Percentiles rank a stretch among this genome's conserved stretches.
Evolutionary conservation across 352 stramenopile species (phyloP).

Genomic region (Phytophthora aleatoria): DNA sequence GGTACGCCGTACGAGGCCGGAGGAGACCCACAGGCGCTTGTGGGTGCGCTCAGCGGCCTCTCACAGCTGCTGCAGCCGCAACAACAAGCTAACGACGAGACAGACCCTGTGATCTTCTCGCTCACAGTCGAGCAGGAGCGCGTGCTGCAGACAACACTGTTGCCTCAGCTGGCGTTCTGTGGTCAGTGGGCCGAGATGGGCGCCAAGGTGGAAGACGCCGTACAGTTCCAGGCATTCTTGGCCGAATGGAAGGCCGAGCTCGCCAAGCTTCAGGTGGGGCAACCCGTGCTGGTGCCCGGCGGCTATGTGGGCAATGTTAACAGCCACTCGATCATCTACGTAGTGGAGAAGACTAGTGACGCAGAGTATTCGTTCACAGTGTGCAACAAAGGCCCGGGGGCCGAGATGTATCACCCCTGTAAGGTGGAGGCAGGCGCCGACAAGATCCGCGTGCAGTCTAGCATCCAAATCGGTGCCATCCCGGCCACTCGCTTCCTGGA

Average conservation of each 20-base stretch:
- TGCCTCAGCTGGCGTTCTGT: constrained; percentile 63
- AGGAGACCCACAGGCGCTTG: constrained; percentile 68
- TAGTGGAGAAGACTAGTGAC: constrained; percentile 75
- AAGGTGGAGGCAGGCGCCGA: constrained; percentile 21
- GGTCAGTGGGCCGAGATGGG: constrained; percentile 61
- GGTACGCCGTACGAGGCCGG: constrained; percentile 78
- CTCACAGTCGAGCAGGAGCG: constrained; percentile 54
- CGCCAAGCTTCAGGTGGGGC: constrained; percentile 36
- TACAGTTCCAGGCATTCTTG: constrained; percentile 70
- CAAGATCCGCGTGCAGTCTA: constrained; percentile 85
- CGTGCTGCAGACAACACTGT: constrained; percentile 51
- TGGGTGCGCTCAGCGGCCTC: constrained; percentile 51
- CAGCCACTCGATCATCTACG: constrained; percentile 84
- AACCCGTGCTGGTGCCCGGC: constrained; percentile 70
- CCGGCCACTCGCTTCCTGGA: constrained; percentile 70
- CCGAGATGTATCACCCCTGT: constrained; percentile 83
- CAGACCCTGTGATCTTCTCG: constrained; percentile 52
- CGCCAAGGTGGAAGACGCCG: constrained; percentile 60
- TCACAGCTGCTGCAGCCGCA: constrained; percentile 43
- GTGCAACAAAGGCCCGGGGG: constrained; percentile 88
- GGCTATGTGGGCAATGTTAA: constrained; percentile 77
- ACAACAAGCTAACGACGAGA: constrained; percentile 12
- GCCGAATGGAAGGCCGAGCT: constrained; percentile 74
- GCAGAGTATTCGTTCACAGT: constrained; percentile 80
- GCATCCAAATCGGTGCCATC: constrained; percentile 70